Percentiles rank a stretch among this genome's conserved stretches.
Evolutionary conservation across 768 basidiomycete species (phyloP).

Genomic region (Serendipita sp.): DNA sequence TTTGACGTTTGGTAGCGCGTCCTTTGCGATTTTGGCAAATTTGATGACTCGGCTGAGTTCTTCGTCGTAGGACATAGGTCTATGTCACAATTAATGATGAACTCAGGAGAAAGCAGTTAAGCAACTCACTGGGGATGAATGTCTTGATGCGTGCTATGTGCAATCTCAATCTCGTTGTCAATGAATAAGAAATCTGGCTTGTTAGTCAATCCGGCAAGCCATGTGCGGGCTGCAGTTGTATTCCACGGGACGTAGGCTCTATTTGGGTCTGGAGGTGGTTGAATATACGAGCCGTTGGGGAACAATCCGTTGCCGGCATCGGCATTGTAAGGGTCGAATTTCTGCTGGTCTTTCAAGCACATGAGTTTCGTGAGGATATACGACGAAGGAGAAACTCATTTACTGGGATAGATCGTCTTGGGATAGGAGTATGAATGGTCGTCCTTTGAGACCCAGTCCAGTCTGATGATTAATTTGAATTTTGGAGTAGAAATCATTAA

Average conservation of each 20-base stretch:
- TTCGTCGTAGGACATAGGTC: conserved; percentile 34
- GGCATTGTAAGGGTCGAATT: conserved; percentile 31
- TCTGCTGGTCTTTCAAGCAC: conserved; percentile 22
- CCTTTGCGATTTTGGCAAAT: conserved; percentile 27
- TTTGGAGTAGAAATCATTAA: not conserved
- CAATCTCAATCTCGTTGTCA: conserved; percentile 45
- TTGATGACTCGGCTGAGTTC: conserved; percentile 30
- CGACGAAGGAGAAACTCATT: not conserved
- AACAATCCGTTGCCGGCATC: conserved; percentile 34
- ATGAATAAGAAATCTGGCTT: conserved; percentile 33
- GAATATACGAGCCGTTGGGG: conserved; percentile 31
- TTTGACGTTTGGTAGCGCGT: conserved; percentile 26
- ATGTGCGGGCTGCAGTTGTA: conserved; percentile 25
- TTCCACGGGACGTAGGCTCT: conserved; percentile 34
- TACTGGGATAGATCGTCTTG: conserved; percentile 27
- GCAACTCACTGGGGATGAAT: conserved; percentile 33
- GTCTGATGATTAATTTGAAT: conserved; percentile 18
- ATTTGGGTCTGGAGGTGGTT: conserved; percentile 24
- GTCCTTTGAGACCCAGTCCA: conserved; percentile 44
- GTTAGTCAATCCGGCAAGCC: conserved; percentile 30
- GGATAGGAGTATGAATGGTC: conserved; percentile 37
- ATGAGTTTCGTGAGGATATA: not conserved
- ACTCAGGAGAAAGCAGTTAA: not conserved
- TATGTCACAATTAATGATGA: conserved; percentile 9
- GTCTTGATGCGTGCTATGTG: conserved; percentile 36